Evolutionary conservation across 257 asterid genomes (phyloP), one percentile per base, ranked within the genome.

Genomic region (Eustoma russellianum): DNA sequence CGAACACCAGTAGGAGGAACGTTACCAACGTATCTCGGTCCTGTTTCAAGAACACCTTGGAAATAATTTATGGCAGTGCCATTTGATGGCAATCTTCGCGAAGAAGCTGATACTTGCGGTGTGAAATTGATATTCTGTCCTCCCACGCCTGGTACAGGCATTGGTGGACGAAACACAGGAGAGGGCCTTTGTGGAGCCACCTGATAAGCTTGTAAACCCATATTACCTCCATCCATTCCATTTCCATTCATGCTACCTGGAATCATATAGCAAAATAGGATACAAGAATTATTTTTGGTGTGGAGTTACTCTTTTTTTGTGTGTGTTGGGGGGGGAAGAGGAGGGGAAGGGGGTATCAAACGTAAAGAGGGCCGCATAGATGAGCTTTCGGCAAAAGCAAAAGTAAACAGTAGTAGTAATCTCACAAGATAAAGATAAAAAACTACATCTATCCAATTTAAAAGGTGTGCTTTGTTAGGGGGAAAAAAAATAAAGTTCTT

Each of bases 131-230:
- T 62, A 35, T 57, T 75, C 65, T 62, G 77, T 64, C 83, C 84
- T 71, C 83, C 71, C 56, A 59, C 52, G 9, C 66, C 78, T 69
- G 71, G 94, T 62, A 70, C 33, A 28, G 79, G 70, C 17, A 79
- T 85, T 40, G 70, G 60, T 33, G 59, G 78, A 69, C 69, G 79
- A 66, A 65, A 79, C 62, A 62, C 66, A 59, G 50, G 49, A 11
- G 67, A 74, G 58, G 65, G 79, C n/a, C 80, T 70, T 59, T 73
- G 88, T 48, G 77, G 76, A 63, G 74, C 47, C 46, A 61, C 70
- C 50, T 62, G 88, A 79, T 77, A 79, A 63, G 79, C 82, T 61
- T 70, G 88, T 50, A 72, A 34, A 35, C 72, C 74, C 59, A 71
- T 59, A 70, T 67, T 73, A 64, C 78, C 71, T 55, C 66, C 54